phyloP scores from a whole-genome alignment of 2,329 filamentous ascomycete genomes.

The Fusarium armeniacum region DNA sequence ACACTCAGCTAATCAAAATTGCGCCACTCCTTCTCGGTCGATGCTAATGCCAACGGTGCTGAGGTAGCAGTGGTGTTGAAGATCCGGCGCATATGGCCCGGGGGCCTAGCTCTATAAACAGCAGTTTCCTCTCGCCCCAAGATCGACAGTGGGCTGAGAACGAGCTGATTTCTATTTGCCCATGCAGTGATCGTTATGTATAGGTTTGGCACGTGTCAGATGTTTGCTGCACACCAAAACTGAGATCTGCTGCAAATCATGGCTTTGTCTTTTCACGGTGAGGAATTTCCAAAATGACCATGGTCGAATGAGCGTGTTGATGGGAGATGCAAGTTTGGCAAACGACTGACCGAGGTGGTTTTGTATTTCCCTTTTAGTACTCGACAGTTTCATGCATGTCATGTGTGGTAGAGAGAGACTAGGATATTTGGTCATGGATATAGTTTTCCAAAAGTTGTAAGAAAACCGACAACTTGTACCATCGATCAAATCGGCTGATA shows the following conservation, averaged over 20 bases:
- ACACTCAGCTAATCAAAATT: background rate
- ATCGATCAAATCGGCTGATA: background rate
- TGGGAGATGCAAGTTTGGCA: background rate
- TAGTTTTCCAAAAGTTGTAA: background rate
- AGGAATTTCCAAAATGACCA: background rate
- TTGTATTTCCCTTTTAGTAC: background rate
- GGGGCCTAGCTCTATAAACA: background rate
- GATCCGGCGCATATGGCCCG: background rate
- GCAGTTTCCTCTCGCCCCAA: background rate
- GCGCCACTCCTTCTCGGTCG: background rate
- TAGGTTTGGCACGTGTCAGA: background rate
- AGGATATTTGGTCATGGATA: background rate
- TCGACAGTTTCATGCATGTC: background rate
- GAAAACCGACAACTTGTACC: background rate
- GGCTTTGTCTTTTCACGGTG: background rate
- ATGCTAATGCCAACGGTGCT: background rate
- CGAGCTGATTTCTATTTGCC: background rate
- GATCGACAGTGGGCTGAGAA: slow-evolving; percentile 2
- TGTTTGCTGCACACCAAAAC: background rate
- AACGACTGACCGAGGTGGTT: background rate
- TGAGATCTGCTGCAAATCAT: background rate
- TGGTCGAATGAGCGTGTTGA: background rate
- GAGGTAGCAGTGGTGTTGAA: background rate
- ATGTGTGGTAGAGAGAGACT: background rate
- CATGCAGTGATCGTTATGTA: background rate